phyloP scores from a whole-genome alignment of 257 asterid genomes.

The Lavandula angustifolia region DNA sequence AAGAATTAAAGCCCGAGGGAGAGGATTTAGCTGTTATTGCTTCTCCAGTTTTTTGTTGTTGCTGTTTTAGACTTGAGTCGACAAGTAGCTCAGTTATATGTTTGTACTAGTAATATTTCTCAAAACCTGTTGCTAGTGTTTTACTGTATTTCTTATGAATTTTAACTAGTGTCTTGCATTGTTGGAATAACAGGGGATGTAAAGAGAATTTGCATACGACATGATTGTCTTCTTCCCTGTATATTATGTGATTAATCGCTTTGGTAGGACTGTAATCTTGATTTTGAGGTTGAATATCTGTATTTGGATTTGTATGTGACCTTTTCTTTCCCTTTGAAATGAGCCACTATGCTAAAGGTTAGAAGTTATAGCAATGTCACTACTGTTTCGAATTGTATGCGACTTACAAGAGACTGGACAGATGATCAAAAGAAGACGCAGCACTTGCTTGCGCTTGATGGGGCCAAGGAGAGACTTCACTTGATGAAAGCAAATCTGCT shows the following conservation, averaged over 20 bases:
- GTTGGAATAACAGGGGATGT: conserved; percentile 9
- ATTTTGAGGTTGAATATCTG: conserved; percentile 1
- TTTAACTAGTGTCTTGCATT: background rate
- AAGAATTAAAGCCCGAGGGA: background rate
- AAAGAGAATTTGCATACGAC: background rate
- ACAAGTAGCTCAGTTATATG: background rate
- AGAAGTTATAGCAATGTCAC: background rate
- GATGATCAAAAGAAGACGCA: conserved; percentile 68
- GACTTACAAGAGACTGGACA: conserved; percentile 31
- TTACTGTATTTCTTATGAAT: background rate
- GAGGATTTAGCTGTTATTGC: conserved; percentile 1
- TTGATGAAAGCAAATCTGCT: conserved; percentile 70
- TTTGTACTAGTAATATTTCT: background rate
- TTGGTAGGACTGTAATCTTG: background rate
- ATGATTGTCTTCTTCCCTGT: background rate
- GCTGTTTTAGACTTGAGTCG: conserved; percentile 1
- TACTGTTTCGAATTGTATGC: background rate
- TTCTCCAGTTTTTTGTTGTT: background rate
- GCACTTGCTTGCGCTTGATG: conserved; percentile 78
- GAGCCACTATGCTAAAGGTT: conserved; percentile 1
- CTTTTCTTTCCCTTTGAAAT: background rate
- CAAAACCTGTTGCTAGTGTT: background rate
- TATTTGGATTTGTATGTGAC: background rate
- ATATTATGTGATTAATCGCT: background rate
- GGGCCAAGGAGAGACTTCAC: conserved; percentile 86